Percentiles rank a stretch among this genome's conserved stretches.
Evolutionary conservation across 164 flowering plant species (phyloP).

Genomic region (Annona squamosa): DNA sequence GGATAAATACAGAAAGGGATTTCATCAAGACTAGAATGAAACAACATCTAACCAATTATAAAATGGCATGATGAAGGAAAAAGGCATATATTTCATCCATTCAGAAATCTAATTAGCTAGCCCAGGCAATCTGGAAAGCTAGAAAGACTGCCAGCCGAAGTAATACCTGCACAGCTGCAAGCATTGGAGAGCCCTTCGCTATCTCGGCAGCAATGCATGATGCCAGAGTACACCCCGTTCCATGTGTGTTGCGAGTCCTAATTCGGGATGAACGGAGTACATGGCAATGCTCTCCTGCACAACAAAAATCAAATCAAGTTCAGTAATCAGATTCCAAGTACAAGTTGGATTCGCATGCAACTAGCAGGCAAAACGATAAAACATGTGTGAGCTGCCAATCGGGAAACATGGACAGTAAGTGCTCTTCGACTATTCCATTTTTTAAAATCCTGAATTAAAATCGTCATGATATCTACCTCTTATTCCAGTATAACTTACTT

Average conservation of each 20-base stretch:
- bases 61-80: not conserved
- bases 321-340: not conserved
- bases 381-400: not conserved
- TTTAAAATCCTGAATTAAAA: not conserved
- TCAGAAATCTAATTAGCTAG: not conserved
- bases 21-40: not conserved
- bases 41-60: not conserved
- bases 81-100: not conserved
- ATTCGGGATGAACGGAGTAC: slow-evolving; percentile 71
- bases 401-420: not conserved
- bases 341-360: not conserved
- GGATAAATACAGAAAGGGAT: not conserved
- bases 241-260: slow-evolving; percentile 78
- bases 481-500: not conserved
- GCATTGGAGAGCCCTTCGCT: slow-evolving; percentile 80
- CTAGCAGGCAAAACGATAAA: too few relatives aligned
- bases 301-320: slow-evolving; percentile 5
- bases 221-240: slow-evolving; percentile 96
- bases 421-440: not conserved
- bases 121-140: not conserved
- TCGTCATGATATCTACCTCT: not conserved
- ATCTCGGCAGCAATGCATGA: slow-evolving; percentile 93
- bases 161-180: slow-evolving; percentile 71
- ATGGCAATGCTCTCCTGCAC: slow-evolving; percentile 49
- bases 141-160: not conserved